Percentiles rank a stretch among this genome's conserved stretches.
These are phyloP conservation scores for Suhomyces chickasaworum DNA, from an alignment of 1,139 yeast species.

Conservation along the genomic window DNA sequence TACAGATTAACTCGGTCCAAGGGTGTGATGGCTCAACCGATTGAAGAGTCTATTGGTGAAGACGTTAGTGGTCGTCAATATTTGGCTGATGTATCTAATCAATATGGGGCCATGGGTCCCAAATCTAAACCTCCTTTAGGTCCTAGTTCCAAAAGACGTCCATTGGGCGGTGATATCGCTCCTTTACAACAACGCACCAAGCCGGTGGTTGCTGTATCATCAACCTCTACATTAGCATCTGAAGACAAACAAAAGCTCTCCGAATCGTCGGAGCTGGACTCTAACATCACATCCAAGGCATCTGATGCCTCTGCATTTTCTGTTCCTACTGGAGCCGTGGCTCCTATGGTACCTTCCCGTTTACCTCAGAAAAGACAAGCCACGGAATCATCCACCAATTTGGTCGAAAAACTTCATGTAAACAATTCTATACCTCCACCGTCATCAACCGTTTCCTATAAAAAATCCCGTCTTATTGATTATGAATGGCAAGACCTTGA, in stretches of 20 bases:
- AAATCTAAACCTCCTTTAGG: conserved; percentile 5
- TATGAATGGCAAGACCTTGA: conserved; percentile 89
- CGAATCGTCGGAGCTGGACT: conserved; percentile 2
- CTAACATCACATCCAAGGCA: conserved; percentile 3
- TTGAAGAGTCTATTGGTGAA: conserved; percentile 9
- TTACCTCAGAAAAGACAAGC: conserved; percentile 60
- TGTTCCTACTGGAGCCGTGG: conserved; percentile 1
- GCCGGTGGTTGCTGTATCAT: conserved; percentile 4
- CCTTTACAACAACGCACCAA: conserved; percentile 29
- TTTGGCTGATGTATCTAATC: conserved; percentile 47
- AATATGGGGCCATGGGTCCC: conserved; percentile 27
- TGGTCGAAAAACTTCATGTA: conserved; percentile 43
- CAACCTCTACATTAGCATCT: conserved; percentile 8
- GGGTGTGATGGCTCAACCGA: conserved; percentile 16
- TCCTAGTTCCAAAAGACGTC: conserved; percentile 27
- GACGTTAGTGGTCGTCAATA: conserved; percentile 29
- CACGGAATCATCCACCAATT: conserved; percentile 53
- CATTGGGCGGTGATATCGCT: conserved; percentile 39
- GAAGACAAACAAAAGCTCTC: conserved; percentile 5
- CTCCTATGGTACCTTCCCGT: conserved; percentile 38
- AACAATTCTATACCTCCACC: conserved; percentile 18
- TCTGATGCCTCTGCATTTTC: not conserved
- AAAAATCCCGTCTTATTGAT: conserved; percentile 43
- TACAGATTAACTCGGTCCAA: conserved; percentile 40
- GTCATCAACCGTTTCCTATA: conserved; percentile 21